A percentile compares a stretch with the other conserved stretches of the same genome.
phyloP scores from a whole-genome alignment of 2,329 filamentous ascomycete genomes.

The Leptographium radiaticola region DNA sequence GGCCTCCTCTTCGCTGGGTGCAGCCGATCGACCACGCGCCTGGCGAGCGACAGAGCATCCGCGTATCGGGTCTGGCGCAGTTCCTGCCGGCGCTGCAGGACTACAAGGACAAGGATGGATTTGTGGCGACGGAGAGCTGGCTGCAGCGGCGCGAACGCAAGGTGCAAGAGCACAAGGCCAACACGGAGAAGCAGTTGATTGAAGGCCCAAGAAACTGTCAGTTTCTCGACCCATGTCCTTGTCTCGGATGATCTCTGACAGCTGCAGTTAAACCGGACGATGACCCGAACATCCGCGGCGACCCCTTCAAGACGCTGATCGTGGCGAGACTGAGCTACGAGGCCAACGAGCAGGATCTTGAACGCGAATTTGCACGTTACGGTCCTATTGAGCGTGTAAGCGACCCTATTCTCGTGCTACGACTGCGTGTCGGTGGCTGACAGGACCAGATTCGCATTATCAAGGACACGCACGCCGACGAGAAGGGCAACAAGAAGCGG shows the following conservation, averaged over 20 bases:
- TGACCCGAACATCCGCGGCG: slow-evolving; percentile 80
- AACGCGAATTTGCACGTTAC: slow-evolving; percentile 86
- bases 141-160: slow-evolving; percentile 74
- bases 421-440: slow-evolving; percentile 4
- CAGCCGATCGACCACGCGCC: slow-evolving; percentile 71
- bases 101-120: slow-evolving; percentile 66
- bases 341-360: slow-evolving; percentile 76
- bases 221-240: slow-evolving; percentile 10
- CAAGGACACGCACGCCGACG: slow-evolving; percentile 56
- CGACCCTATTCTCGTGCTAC: not conserved
- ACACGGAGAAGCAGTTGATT: slow-evolving; percentile 47
- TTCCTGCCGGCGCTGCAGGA: slow-evolving; percentile 62
- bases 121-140: slow-evolving; percentile 83
- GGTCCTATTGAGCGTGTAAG: slow-evolving; percentile 85
- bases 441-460: slow-evolving; percentile 67
- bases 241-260: not conserved
- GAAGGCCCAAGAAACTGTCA: slow-evolving; percentile 54
- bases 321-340: slow-evolving; percentile 84
- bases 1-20: slow-evolving; percentile 82
- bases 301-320: slow-evolving; percentile 91
- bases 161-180: slow-evolving; percentile 65
- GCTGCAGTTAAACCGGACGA: slow-evolving; percentile 64
- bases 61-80: slow-evolving; percentile 59
- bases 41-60: slow-evolving; percentile 64
- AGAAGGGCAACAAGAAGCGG: slow-evolving; percentile 62